Evolutionary conservation across 768 basidiomycete species (phyloP).

Genomic region (Mycena metata): DNA sequence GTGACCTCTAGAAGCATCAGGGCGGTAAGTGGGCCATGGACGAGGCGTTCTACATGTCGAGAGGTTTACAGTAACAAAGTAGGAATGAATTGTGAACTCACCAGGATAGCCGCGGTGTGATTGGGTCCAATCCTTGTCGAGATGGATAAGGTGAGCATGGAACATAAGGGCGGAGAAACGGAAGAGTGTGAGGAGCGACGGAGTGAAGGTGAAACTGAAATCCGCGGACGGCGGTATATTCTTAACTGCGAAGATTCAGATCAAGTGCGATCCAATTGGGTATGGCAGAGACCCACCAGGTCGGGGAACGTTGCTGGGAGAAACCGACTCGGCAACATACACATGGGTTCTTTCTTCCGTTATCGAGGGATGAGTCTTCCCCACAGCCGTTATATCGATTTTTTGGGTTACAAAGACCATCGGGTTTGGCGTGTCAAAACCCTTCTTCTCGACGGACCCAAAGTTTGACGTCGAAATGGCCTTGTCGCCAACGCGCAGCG

Average conservation of each 20-base stretch:
- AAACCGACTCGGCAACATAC: conserved; percentile 58
- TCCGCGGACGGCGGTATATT: conserved; percentile 63
- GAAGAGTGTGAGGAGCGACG: conserved; percentile 81
- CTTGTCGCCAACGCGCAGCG: conserved; percentile 66
- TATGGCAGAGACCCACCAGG: conserved; percentile 57
- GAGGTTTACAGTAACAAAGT: neutral
- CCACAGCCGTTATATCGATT: conserved; percentile 64
- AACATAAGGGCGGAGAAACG: conserved; percentile 90
- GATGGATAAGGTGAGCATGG: conserved; percentile 88
- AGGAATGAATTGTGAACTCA: conserved; percentile 43
- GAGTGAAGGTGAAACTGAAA: conserved; percentile 76
- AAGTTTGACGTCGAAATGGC: conserved; percentile 65
- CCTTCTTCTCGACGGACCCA: conserved; percentile 70
- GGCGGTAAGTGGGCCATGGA: conserved; percentile 87
- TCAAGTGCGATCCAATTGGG: neutral
- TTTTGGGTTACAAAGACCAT: conserved; percentile 83
- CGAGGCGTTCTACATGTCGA: conserved; percentile 72
- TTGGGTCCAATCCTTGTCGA: conserved; percentile 81
- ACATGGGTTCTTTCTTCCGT: conserved; percentile 79
- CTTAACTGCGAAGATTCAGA: conserved; percentile 56
- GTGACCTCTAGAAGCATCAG: conserved; percentile 80
- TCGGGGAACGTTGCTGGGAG: conserved; percentile 50
- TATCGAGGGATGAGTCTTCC: conserved; percentile 60
- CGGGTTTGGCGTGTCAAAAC: conserved; percentile 71
- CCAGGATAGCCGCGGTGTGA: conserved; percentile 80